Base-by-base conservation (phyloP, 768 basidiomycete genomes). In the Russula foetens region DNA sequence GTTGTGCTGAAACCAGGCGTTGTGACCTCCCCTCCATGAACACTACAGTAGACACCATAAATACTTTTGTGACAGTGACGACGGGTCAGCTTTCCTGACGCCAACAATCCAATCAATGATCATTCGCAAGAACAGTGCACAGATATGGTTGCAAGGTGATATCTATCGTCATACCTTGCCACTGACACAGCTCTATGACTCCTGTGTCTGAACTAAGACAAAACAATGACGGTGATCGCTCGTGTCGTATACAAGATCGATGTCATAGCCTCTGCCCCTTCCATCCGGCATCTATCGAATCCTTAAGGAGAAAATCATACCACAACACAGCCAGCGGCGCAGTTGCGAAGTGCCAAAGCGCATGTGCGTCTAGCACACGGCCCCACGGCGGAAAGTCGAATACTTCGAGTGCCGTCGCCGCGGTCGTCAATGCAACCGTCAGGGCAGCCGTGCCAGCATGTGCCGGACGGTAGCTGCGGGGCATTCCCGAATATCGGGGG, bases 311-410 rank as follows among this genome's bases (percentile, higher is more conserved):
- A 67, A 96, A 95, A n/a, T 80, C 75, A 67, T 96, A 98, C 94
- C 96, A 98, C 48, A 81, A 76, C 49, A 79, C 68, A 4, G 85
- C 82, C 33, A 98, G 81, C 0, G 87, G 86, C 0, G 81, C 86
- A 0, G 96, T 99, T 4, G 83, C 79, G 8, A 89, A 75, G 71
- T 99, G 96, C 97, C 96, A 98, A 17, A 98, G 73, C 2, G 92
- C 79, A 71, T 98, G 97, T 0, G 95, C 93, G 69, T 98, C 96
- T 21, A 98, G 76, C 7, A 84, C 71, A 35, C 93, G 72, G n/a
- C 69, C 68, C 72, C 85, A 78, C 0, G 93, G 90, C 0, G 93
- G 83, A 68, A 98, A 98, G 70, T 99, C 96, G 63, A 96, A 84
- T 3, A 99, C 70, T 69, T 99, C 96, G 33, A 99, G 78, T 1